Conservation (phyloP, 371 early-diverging fungal genomes). For the Parasitella parasitica region DNA sequence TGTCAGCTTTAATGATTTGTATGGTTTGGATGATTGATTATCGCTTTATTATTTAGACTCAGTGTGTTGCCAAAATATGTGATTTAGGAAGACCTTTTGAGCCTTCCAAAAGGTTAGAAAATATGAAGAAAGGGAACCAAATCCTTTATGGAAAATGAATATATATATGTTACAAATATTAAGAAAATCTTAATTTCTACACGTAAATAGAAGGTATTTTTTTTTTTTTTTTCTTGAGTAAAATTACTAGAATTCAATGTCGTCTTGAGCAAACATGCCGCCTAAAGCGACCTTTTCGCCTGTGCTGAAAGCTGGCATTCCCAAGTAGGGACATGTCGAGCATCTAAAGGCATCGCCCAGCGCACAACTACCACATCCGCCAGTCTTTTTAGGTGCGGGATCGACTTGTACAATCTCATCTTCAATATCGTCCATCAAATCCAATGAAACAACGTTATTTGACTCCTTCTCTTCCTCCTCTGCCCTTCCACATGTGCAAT, state of each 20-base stretch:
- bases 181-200: neutral
- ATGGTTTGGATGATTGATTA: neutral
- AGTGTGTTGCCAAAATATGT: too few species aligned
- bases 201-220: neutral
- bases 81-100: neutral
- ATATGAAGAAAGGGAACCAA: neutral
- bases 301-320: constrained; percentile 98
- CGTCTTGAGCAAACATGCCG: constrained; percentile 55
- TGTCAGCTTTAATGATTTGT: neutral
- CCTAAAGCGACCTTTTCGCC: constrained; percentile 93
- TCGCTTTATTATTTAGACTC: neutral
- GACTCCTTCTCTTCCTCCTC: constrained; percentile 62
- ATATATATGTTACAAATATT: neutral
- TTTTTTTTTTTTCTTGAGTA: too few species aligned
- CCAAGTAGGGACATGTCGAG: constrained; percentile 95
- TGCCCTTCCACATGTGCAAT: constrained; percentile 95
- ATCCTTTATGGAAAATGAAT: neutral
- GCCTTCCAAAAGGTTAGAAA: neutral
- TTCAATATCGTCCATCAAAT: constrained; percentile 51
- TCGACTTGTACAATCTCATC: constrained; percentile 57
- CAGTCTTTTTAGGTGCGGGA: constrained; percentile 55
- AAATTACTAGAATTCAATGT: constrained; percentile 52
- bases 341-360: constrained; percentile 99
- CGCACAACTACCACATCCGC: constrained; percentile 81
- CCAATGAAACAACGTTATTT: constrained; percentile 72